Base-by-base conservation (phyloP, 2,329 filamentous ascomycete species). In the Aspergillus pseudoviridinutans region DNA sequence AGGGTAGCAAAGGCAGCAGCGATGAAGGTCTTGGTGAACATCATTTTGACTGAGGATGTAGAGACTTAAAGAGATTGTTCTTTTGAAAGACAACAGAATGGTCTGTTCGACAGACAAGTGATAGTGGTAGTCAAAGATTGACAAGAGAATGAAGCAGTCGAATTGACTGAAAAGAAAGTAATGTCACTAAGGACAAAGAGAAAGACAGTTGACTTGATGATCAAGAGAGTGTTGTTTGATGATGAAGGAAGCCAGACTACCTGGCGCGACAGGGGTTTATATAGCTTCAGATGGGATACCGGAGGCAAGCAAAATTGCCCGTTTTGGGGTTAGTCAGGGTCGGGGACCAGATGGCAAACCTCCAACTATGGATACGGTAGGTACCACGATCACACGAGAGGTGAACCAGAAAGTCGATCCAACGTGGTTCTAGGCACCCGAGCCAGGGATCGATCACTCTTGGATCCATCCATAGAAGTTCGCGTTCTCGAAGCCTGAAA, bases 1-100 rank as follows among this genome's bases (percentile, higher is more conserved):
- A 74, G 60, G 58, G 69, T 62, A 55, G 71, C 67, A 54, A 72
- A 64, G 61, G 64, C 66, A 61, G 72, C 66, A 47, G 73, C 41
- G 61, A 69, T 60, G 64, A 73, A 56, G 60, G 66, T 61, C 65
- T 74, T 74, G 65, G 65, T 64, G 71, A 75, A 72, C 69, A 76
- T 73, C 65, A 71, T 73, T 54, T 63, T 71, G 66, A 59, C 54
- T 58, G 56, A 42, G 17, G 44, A 44, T 49, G 50, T 49, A 51
- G 29, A 32, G 35, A 49, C 50, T 49, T 49, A 44, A 53, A 54
- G 38, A 32, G 44, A 49, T 52, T 17, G 55, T 28, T 42, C n/a
- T 51, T 32, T 35, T 29, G 4, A 49, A 32, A 50, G 20, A 54
- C 10, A 9, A 32, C 51, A 52, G 14, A 42, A 52, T 47, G 32